phyloP scores from a whole-genome alignment of 1,284 basidiomycete genomes.

The Ganoderma sinense region DNA sequence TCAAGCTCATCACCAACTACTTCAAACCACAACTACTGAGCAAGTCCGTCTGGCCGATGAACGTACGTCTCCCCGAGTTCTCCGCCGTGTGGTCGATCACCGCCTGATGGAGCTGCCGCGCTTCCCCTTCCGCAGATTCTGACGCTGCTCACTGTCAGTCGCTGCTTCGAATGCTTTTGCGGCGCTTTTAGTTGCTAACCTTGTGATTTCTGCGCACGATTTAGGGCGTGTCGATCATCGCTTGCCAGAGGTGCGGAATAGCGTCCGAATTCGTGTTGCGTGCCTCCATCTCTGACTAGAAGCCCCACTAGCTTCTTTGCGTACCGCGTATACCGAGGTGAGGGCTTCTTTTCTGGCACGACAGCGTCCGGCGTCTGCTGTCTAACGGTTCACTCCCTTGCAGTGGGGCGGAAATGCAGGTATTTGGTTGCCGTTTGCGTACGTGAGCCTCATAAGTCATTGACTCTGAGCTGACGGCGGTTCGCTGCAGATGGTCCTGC shows the following conservation, averaged over 20 bases:
- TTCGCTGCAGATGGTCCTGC: not conserved
- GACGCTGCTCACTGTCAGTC: not conserved
- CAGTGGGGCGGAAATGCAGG: not conserved
- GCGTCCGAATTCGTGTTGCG: not conserved
- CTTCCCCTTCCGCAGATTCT: not conserved
- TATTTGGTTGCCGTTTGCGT: not conserved
- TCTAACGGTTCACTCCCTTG: not conserved
- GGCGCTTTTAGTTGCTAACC: not conserved
- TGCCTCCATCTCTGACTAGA: not conserved
- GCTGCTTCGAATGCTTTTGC: not conserved
- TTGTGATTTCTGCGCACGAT: not conserved
- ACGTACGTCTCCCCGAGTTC: not conserved
- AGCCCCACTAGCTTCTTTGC: not conserved
- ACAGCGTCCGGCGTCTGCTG: not conserved
- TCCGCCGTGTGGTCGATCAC: not conserved
- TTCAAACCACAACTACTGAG: not conserved
- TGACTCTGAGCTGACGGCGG: not conserved
- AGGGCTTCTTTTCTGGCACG: not conserved
- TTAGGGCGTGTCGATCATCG: not conserved
- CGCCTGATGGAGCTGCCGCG: not conserved
- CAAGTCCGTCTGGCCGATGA: not conserved
- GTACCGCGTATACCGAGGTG: conserved; percentile 1
- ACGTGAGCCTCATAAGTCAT: not conserved
- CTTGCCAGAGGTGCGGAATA: not conserved
- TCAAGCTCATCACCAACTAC: not conserved